These are phyloP conservation scores for Nannochloris sp. DNA, from an alignment of 139 green algal species.

Conservation along the genomic window DNA sequence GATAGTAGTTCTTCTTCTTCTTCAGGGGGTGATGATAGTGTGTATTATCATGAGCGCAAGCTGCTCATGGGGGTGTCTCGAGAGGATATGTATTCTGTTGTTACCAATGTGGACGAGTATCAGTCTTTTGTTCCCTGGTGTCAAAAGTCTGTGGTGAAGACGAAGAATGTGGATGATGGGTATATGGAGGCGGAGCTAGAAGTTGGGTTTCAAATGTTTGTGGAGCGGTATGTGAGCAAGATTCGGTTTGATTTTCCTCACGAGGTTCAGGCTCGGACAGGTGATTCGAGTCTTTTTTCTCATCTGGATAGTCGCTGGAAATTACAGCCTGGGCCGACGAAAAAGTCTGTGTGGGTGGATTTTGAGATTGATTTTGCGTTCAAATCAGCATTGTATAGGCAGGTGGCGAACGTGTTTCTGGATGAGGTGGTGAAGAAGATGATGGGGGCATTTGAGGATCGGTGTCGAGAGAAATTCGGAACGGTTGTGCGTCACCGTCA, in stretches of 20 bases:
- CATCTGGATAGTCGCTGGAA: slow-evolving; percentile 74
- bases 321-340: slow-evolving; percentile 55
- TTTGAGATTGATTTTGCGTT: slow-evolving; percentile 88
- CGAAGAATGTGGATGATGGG: slow-evolving; percentile 1
- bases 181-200: slow-evolving; percentile 88
- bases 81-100: slow-evolving; percentile 74
- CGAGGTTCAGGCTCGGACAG: slow-evolving; percentile 42
- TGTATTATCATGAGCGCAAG: slow-evolving; percentile 29
- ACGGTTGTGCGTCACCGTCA: background rate
- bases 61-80: slow-evolving; percentile 53
- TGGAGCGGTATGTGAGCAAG: slow-evolving; percentile 66
- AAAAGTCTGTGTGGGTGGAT: slow-evolving; percentile 52
- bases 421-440: slow-evolving; percentile 76
- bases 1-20: background rate
- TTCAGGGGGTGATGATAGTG: slow-evolving; percentile 8
- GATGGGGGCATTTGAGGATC: slow-evolving; percentile 76
- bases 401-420: slow-evolving; percentile 59
- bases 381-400: slow-evolving; percentile 66
- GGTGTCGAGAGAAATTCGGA: background rate
- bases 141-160: slow-evolving; percentile 37
- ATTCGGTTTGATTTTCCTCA: slow-evolving; percentile 48
- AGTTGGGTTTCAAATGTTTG: slow-evolving; percentile 82
- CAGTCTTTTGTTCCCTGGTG: slow-evolving; percentile 88
- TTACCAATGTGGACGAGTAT: slow-evolving; percentile 76
- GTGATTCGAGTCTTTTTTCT: slow-evolving; percentile 69